Evolutionary conservation across 495 filamentous ascomycete genomes (phyloP).

Genomic region (Cercophora scortea): DNA sequence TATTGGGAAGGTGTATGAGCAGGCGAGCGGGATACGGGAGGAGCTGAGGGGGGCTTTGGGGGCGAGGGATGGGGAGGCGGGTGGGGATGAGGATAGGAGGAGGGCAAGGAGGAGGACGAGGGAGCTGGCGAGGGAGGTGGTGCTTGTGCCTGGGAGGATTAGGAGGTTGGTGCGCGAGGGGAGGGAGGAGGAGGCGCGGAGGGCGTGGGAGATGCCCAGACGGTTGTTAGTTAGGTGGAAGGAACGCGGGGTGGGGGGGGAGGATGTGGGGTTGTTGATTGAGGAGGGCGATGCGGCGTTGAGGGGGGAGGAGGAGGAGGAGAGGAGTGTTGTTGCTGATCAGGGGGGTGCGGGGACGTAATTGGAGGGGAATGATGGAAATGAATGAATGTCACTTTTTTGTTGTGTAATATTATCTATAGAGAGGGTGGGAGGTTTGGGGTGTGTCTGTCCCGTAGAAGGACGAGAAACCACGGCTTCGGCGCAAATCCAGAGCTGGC

Average conservation of each 20-base stretch:
- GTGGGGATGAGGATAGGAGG: slow-evolving; percentile 42
- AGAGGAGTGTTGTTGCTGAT: not conserved
- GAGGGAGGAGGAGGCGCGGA: slow-evolving; percentile 51
- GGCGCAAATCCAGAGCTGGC: too few species aligned
- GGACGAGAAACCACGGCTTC: too few species aligned
- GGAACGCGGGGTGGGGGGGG: slow-evolving; percentile 41
- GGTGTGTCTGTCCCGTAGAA: too few species aligned
- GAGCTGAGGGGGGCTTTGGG: slow-evolving; percentile 34
- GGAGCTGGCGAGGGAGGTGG: slow-evolving; percentile 64
- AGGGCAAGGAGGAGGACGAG: slow-evolving; percentile 44
- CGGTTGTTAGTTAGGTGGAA: slow-evolving; percentile 41
- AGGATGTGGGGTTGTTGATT: slow-evolving; percentile 40
- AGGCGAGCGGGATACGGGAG: slow-evolving; percentile 56
- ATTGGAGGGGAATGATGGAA: not conserved
- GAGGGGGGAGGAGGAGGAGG: slow-evolving; percentile 12
- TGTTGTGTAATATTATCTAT: not conserved
- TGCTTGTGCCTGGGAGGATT: slow-evolving; percentile 51
- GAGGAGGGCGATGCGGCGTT: slow-evolving; percentile 45
- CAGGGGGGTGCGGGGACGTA: not conserved
- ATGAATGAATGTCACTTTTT: not conserved
- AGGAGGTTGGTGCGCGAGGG: slow-evolving; percentile 57
- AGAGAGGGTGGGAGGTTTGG: not conserved
- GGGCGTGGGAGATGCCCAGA: slow-evolving; percentile 52
- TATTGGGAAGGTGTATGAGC: slow-evolving; percentile 74
- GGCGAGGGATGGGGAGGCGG: slow-evolving; percentile 40